Evolutionary conservation across 495 filamentous ascomycete species (phyloP), one percentile per base, ranked within the genome.

Genomic region (Achaetomiella virescens): DNA sequence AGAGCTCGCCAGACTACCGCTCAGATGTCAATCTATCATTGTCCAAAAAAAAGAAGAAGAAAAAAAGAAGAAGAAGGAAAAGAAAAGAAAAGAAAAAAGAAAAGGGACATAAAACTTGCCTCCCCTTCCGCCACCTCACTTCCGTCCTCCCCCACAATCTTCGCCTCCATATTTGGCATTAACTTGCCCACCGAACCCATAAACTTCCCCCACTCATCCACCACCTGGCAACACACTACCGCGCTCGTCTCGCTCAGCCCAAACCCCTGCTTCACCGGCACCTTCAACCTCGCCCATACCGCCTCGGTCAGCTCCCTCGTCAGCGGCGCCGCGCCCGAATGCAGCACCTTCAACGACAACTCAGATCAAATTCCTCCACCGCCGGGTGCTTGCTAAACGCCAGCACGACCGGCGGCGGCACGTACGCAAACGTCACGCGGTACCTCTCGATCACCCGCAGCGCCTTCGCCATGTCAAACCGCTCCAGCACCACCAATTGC

Each of bases 241-340:
- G 72, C 83, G 36, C 72, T 75, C 63, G 70, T 80, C 66, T 83
- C 81, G 5, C 72, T 77, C 20, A 83, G 67, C 0, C 80, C 80
- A 57, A 82, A 84, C 46, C 78, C 78, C 60, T 85, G 80, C 70
- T 82, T 83, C n/a, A 81, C 78, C 40, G 85, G 85, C 38, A 95
- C 74, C 43, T 83, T 82, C 48, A 93, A 78, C 12, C 91, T 81
- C 5, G 79, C 63, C 73, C 90, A 90, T 9, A 95, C 84, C 15
- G 84, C 78, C 53, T 91, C 82, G 7, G 91, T 87, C 2, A 98
- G 75, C 48, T 97, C 91, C 20, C 79, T 74, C 0, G 89, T 95
- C 37, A 97, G 73, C 0, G 93, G 93, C 3, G 93, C 93, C 1
- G 92, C 93, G 8, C 90, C 93, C 2, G 83, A 91, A 71, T 89